These are phyloP conservation scores for Stephania japonica DNA, from an alignment of 164 flowering plant genomes.

Conservation along the genomic window DNA sequence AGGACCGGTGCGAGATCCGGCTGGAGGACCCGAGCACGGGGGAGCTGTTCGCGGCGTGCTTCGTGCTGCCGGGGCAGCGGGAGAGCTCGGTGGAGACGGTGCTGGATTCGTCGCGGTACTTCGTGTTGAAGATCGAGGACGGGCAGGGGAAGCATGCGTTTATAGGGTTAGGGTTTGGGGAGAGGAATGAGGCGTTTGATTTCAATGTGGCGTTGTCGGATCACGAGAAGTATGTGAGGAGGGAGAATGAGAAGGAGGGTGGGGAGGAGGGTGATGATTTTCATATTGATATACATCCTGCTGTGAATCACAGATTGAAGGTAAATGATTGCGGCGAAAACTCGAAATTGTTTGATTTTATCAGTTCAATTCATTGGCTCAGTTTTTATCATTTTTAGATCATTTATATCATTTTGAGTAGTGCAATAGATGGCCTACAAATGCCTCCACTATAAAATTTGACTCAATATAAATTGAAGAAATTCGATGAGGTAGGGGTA, in stretches of 20 bases:
- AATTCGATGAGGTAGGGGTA: too few species aligned
- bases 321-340: conserved; percentile 25
- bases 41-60: conserved; percentile 95
- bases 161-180: conserved; percentile 81
- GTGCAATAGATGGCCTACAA: too few species aligned
- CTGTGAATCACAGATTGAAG: conserved; percentile 96
- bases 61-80: conserved; percentile 76
- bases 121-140: conserved; percentile 92
- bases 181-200: conserved; percentile 97
- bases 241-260: conserved; percentile 69
- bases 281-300: conserved; percentile 88
- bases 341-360: too few species aligned
- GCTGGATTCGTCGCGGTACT: conserved; percentile 91
- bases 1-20: conserved; percentile 87
- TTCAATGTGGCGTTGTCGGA: conserved; percentile 98
- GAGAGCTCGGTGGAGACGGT: conserved; percentile 84
- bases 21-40: conserved; percentile 88
- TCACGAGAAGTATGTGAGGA: conserved; percentile 89
- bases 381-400: too few species aligned
- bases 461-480: too few species aligned
- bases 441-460: too few species aligned
- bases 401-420: too few species aligned
- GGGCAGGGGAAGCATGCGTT: conserved; percentile 94
- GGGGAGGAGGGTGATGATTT: conserved; percentile 33
- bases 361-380: too few species aligned